Base-by-base conservation (phyloP, 176 grass and related monocot genomes). In the Poa pratensis region DNA sequence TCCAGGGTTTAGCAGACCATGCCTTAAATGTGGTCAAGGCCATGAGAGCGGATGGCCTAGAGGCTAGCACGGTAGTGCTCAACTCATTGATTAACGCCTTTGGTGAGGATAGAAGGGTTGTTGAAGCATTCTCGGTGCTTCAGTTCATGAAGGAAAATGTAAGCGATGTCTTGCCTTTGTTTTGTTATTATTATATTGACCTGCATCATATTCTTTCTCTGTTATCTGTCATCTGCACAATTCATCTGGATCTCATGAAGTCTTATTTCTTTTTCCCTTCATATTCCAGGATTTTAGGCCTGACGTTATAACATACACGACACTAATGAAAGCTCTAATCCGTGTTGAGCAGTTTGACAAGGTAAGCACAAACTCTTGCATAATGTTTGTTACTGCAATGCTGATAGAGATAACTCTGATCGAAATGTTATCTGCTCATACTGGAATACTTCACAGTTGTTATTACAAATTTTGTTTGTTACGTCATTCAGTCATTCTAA, bases 111-210 rank as follows among this genome's bases (percentile, higher is more conserved):
- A 87, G 86, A 92, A 98, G 93, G 52, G 88, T 94, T 89, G 81
- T 71, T 87, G 96, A 98, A 90, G 96, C 93, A 67, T 98, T 98
- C 85, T 94, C 93, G 7, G 96, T 98, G 57, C 75, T 95, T 58
- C 88, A 95, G 82, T 98, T 92, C 75, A 98, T 98, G 93, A 94
- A 89, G 84, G 96, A 98, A 92, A 98, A 95, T 87, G 96, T 98
- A 86, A 90, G 83, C 80, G 14, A 9, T 80, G 9, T 65, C 77
- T 19, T 80, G 18, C 15, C 17, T 30, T 66, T 15, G 0, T 69
- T 82, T 45, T 55, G 20, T 39, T 88, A 16, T 39, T 70, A 4
- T 49, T 49, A 46, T 46, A 46, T 84, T 81, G 18, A 75, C 23
- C 23, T 77, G 17, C 37, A 61, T 85, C 23, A 26, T 77, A 18